A percentile compares a stretch with the other conserved stretches of the same genome.
phyloP scores from a whole-genome alignment of 768 basidiomycete species.

The Phlegmacium glaucopus region DNA sequence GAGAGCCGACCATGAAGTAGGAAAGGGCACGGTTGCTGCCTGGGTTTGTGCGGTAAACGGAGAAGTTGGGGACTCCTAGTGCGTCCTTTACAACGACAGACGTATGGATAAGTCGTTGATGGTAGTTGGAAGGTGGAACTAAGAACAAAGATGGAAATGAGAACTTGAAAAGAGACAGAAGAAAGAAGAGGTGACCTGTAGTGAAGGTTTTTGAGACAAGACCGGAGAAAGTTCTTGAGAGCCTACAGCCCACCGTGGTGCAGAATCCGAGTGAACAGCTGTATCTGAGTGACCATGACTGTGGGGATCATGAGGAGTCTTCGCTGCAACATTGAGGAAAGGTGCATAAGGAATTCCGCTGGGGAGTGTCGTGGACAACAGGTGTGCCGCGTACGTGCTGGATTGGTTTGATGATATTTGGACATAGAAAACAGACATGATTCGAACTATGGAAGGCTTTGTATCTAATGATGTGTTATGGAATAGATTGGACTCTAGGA shows the following conservation, averaged over 20 bases:
- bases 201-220: slow-evolving; percentile 63
- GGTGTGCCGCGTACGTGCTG: too few species aligned
- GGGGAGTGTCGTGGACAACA: slow-evolving; percentile 69
- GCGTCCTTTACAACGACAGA: slow-evolving; percentile 66
- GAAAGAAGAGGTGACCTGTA: slow-evolving; percentile 47
- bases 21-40: slow-evolving; percentile 71
- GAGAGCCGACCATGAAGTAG: slow-evolving; percentile 88
- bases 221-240: slow-evolving; percentile 46
- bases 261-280: slow-evolving; percentile 57
- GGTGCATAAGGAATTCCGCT: slow-evolving; percentile 79
- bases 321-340: slow-evolving; percentile 68
- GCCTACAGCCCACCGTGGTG: slow-evolving; percentile 63
- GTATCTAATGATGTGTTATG: too few species aligned
- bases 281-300: slow-evolving; percentile 54
- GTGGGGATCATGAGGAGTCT: slow-evolving; percentile 58
- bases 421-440: too few species aligned
- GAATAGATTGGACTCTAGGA: too few species aligned
- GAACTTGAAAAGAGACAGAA: neutral
- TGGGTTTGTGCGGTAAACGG: slow-evolving; percentile 70
- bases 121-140: slow-evolving; percentile 56
- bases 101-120: slow-evolving; percentile 76
- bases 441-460: too few species aligned
- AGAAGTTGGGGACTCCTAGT: slow-evolving; percentile 87
- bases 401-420: too few species aligned
- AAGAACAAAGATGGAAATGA: slow-evolving; percentile 12